Evolutionary conservation across 164 flowering plant species (phyloP).

Genomic region (Houttuynia cordata): DNA sequence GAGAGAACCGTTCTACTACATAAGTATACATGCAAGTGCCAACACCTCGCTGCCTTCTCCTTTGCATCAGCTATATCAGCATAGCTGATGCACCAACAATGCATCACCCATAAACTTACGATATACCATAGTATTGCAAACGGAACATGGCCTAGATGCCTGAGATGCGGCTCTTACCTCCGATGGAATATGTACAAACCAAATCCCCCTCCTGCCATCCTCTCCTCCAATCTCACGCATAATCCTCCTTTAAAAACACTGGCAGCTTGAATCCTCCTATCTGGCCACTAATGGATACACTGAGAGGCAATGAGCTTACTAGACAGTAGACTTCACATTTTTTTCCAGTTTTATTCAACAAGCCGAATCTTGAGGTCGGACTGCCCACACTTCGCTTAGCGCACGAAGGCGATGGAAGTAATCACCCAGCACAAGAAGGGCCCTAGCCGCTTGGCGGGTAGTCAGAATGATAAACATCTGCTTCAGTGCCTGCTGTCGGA

Average conservation of each 20-base stretch:
- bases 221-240: too few species aligned
- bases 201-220: too few species aligned
- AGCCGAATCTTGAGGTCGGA: conserved; percentile 50
- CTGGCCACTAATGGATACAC: not conserved
- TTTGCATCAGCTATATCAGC: not conserved
- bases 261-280: conserved; percentile 1
- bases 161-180: not conserved
- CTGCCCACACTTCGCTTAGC: conserved; percentile 65
- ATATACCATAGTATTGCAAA: not conserved
- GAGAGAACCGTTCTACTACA: not conserved
- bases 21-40: not conserved
- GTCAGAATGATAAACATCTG: conserved; percentile 65
- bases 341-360: not conserved
- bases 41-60: too few species aligned
- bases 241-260: too few species aligned
- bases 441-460: conserved; percentile 68
- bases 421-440: conserved; percentile 72
- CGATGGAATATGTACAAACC: conserved; percentile 16
- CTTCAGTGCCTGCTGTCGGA: conserved; percentile 59
- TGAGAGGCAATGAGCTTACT: not conserved
- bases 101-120: not conserved
- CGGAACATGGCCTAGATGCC: not conserved
- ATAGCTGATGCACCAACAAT: not conserved
- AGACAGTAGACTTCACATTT: not conserved
- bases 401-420: conserved; percentile 76